Evolutionary conservation across 2,329 filamentous ascomycete species (phyloP), one percentile per base, ranked within the genome.

Genomic region (Calycina marina): DNA sequence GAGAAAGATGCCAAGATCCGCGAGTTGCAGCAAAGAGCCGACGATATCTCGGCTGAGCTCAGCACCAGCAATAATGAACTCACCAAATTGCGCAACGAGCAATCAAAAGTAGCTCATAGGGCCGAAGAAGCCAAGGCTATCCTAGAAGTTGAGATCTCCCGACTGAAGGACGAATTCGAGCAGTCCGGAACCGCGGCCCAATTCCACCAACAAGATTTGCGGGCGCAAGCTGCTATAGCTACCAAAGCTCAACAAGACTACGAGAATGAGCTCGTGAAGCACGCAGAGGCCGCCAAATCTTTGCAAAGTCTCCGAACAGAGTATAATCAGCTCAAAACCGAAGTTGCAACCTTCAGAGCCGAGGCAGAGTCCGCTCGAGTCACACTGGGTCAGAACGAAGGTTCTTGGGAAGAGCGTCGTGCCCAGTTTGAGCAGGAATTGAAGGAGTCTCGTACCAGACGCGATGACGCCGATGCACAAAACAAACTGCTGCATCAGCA

Each of bases 241-340:
- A 77, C 84, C 32, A 81, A 84, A 54, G 85, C 90, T 3, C 90
- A 98, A 53, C 79, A 93, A 51, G 86, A 90, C 45, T 98, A 98
- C 51, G 92, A 98, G 55, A 77, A 77, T 40, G 90, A 98, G 54
- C 67, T 98, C 8, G 71, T 93, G 48, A 94, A 90, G 60, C 90
- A 98, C 56, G 88, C 86, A 2, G 84, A 94, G 43, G 90, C 88
- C n/a, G 83, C 88, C 9, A 86, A 85, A 56, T 71, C 73, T 20
- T 65, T 94, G 10, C 84, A 93, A 45, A 67, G 67, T 32, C 63
- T 93, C 30, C 81, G 90, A 31, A 64, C 66, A 4, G 84, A 96
- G 42, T 71, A 81, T 55, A 90, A 93, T 48, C 65, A 82, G 44
- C 59, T 96, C 39, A 86, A 83, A 58, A 78, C 80, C 1, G 72